phyloP scores from a whole-genome alignment of 192 early-diverging fungal species.

The Entomortierella beljakovae region DNA sequence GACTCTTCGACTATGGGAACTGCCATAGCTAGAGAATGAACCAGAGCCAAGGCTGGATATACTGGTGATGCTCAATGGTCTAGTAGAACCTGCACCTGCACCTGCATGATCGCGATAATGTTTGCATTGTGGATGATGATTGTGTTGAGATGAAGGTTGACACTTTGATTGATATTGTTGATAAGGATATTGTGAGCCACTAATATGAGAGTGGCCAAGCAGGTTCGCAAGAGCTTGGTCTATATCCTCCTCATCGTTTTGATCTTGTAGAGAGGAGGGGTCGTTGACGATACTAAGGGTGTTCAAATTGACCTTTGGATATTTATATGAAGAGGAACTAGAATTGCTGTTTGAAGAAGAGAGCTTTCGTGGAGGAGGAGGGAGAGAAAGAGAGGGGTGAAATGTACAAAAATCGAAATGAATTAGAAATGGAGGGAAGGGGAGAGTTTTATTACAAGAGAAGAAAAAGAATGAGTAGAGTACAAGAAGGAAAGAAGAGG shows the following conservation, averaged over 20 bases:
- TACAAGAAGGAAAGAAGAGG: not conserved
- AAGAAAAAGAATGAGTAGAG: not conserved
- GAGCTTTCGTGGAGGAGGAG: slow-evolving; percentile 41
- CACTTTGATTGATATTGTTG: not conserved
- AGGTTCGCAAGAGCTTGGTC: slow-evolving; percentile 38
- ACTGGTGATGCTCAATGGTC: slow-evolving; percentile 44
- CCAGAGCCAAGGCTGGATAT: slow-evolving; percentile 38
- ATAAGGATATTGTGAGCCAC: not conserved
- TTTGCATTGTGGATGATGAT: slow-evolving; percentile 13
- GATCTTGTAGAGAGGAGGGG: slow-evolving; percentile 1
- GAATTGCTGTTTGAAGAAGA: slow-evolving; percentile 17
- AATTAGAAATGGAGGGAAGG: not conserved
- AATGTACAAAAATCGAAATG: too few species aligned
- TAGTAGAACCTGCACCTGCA: slow-evolving; percentile 4
- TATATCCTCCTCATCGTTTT: slow-evolving; percentile 30
- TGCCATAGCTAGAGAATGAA: slow-evolving; percentile 29
- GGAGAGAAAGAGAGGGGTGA: not conserved
- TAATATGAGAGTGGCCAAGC: slow-evolving; percentile 31
- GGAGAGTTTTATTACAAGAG: not conserved
- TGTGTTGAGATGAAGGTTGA: not conserved
- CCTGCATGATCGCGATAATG: not conserved
- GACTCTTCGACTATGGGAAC: slow-evolving; percentile 36
- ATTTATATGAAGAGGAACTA: slow-evolving; percentile 15
- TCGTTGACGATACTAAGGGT: slow-evolving; percentile 11
- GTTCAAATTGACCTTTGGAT: slow-evolving; percentile 44